Conservation (phyloP, 2,329 filamentous ascomycete genomes). For the Celoporthe dispersa region DNA sequence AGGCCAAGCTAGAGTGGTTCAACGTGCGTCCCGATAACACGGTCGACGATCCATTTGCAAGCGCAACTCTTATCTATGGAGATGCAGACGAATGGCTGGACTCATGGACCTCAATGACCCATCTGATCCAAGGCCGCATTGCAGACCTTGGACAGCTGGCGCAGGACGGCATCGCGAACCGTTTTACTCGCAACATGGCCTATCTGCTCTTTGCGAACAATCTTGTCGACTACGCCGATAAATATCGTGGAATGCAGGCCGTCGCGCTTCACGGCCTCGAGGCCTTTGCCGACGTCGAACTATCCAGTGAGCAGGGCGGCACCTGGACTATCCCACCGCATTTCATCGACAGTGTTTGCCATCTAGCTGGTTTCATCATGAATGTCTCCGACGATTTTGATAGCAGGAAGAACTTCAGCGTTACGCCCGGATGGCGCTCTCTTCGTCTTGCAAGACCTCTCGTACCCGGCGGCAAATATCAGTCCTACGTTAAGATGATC, state of each 20-base stretch:
- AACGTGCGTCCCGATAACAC: constrained; percentile 43
- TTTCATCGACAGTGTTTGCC: constrained; percentile 45
- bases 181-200: constrained; percentile 6
- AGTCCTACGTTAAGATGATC: constrained; percentile 46
- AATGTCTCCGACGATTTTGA: constrained; percentile 44
- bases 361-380: constrained; percentile 47
- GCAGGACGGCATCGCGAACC: background rate
- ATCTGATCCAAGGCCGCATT: background rate
- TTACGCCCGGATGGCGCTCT: constrained; percentile 45
- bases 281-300: constrained; percentile 31
- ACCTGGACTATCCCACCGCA: constrained; percentile 45
- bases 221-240: background rate
- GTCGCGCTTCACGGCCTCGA: constrained; percentile 25
- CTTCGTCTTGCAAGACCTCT: constrained; percentile 40
- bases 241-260: constrained; percentile 5
- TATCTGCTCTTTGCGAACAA: constrained; percentile 10
- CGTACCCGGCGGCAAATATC: constrained; percentile 39
- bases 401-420: constrained; percentile 38
- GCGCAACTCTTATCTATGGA: background rate
- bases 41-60: constrained; percentile 5
- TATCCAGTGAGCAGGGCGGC: constrained; percentile 33
- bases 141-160: background rate
- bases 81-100: background rate
- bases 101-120: background rate
- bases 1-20: constrained; percentile 46